Base-by-base conservation (phyloP, 2,329 filamentous ascomycete genomes). In the Dactylellina haptotyla region DNA sequence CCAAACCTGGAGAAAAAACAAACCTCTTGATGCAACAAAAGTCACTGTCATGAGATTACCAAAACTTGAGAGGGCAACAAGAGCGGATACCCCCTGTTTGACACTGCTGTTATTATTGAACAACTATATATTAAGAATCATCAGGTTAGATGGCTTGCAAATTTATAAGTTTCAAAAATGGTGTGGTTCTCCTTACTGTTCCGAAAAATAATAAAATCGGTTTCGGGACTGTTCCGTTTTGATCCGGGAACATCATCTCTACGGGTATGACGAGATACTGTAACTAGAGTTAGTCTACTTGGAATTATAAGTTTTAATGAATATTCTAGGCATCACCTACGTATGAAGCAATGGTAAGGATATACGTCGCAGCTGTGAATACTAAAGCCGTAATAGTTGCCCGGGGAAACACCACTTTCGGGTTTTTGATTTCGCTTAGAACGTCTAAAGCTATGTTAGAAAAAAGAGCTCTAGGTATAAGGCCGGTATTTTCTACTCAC, bases 1-100 rank as follows among this genome's bases (percentile, higher is more conserved):
- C 16, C 10, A 45, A 6, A 8, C 10, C 46, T 56, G 6, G 41
- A 41, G n/a, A 26, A 4, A 16, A 5, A 50, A 61, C 61, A n/a
- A 28, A 65, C 61, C 61, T 71, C 85, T 81, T 1, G 85, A 82
- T 5, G 84, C 83, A 0, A 84, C 85, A 75, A 85, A 88, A 0
- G 85, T 87, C 79, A 85, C 85, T 18, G 85, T 84, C 10, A 87
- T 81, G 43, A 88, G 84, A 76, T 87, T 87, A 0, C 86, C 85
- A 53, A 87, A 81, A 23, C 83, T 84, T 1, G 84, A 85, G 25
- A 87, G 79, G 2, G 86, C 85, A 4, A 86, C 80, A 43, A 87
- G 82, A 0, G 81, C 83, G 12, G 84, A 81, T 69, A 86, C 56
- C 14, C 28, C 45, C 23, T 51, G 53, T 81, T 5, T 84, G 81